A percentile compares a stretch with the other conserved stretches of the same genome.
phyloP scores from a whole-genome alignment of 306 rosid species.

The Lathyrus sativus region DNA sequence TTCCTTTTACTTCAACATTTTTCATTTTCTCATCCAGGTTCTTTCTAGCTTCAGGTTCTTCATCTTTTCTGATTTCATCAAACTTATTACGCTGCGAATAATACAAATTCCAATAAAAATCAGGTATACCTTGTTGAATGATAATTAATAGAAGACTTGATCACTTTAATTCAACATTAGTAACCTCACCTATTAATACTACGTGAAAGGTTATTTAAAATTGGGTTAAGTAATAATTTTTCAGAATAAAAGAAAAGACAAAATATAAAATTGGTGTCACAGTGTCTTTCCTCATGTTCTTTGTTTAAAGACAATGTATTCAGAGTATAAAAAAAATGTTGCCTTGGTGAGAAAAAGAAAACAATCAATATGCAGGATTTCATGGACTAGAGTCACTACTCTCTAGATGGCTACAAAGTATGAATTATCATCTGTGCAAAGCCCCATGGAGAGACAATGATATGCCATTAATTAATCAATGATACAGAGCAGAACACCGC shows the following conservation, averaged over 20 bases:
- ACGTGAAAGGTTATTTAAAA: conserved; percentile 1
- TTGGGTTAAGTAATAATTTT: neutral
- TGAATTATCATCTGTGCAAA: conserved; percentile 16
- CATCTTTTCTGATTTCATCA: conserved; percentile 49
- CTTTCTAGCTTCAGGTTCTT: conserved; percentile 50
- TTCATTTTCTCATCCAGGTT: conserved; percentile 61
- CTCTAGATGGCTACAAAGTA: conserved; percentile 1
- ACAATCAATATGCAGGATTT: neutral
- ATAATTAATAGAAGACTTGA: conserved; percentile 2
- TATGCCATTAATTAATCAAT: neutral
- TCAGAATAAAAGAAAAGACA: neutral
- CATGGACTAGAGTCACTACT: conserved; percentile 4
- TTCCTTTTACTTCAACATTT: conserved; percentile 51
- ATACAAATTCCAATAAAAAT: conserved; percentile 22
- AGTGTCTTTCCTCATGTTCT: neutral
- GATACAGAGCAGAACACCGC: neutral
- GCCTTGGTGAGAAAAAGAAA: neutral
- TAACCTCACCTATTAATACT: conserved; percentile 1
- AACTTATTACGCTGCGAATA: conserved; percentile 55
- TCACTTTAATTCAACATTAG: neutral
- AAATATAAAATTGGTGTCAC: neutral
- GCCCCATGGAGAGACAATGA: neutral
- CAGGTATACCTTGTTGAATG: conserved; percentile 6
- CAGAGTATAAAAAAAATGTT: neutral
- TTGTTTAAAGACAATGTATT: neutral